phyloP scores from a whole-genome alignment of 192 early-diverging fungal species.

The Powellomyces hirtus region DNA sequence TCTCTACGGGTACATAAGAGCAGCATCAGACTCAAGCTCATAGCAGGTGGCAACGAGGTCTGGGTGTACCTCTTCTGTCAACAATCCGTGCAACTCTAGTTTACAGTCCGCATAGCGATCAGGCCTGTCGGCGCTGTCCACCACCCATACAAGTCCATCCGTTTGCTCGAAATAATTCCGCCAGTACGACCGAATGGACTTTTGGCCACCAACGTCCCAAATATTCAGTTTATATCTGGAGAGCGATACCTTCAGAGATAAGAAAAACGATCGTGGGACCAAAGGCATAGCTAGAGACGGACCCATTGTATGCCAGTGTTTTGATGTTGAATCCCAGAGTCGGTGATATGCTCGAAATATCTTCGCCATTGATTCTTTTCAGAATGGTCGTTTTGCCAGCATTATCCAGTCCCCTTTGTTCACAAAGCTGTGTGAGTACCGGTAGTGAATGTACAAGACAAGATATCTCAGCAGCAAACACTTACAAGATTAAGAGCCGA shows the following conservation, averaged over 20 bases:
- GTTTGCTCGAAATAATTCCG: constrained; percentile 99
- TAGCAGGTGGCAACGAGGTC: too few relatives aligned
- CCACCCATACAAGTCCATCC: constrained; percentile 96
- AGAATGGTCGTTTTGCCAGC: constrained; percentile 99
- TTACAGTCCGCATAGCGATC: constrained; percentile 78
- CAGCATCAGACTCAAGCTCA: too few relatives aligned
- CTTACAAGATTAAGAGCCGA: constrained; percentile 85
- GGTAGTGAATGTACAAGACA: too few relatives aligned
- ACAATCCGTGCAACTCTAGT: constrained; percentile 68
- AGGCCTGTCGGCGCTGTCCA: constrained; percentile 87
- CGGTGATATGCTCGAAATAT: constrained; percentile 86
- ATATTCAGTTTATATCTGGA: constrained; percentile 81
- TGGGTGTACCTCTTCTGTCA: constrained; percentile 81
- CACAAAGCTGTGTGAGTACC: neutral
- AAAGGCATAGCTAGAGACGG: constrained; percentile 1
- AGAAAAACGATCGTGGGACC: neutral
- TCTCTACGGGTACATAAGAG: too few relatives aligned
- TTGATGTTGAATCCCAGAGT: constrained; percentile 99
- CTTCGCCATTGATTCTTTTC: constrained; percentile 91
- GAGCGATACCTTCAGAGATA: neutral
- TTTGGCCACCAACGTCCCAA: constrained; percentile 98
- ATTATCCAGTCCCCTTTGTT: constrained; percentile 87
- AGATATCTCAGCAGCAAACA: neutral
- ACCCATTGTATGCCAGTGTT: constrained; percentile 82
- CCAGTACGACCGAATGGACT: constrained; percentile 96